Percentiles rank a stretch among this genome's conserved stretches.
phyloP scores from a whole-genome alignment of 371 early-diverging fungal genomes.

The Rhizopus arrhizus region DNA sequence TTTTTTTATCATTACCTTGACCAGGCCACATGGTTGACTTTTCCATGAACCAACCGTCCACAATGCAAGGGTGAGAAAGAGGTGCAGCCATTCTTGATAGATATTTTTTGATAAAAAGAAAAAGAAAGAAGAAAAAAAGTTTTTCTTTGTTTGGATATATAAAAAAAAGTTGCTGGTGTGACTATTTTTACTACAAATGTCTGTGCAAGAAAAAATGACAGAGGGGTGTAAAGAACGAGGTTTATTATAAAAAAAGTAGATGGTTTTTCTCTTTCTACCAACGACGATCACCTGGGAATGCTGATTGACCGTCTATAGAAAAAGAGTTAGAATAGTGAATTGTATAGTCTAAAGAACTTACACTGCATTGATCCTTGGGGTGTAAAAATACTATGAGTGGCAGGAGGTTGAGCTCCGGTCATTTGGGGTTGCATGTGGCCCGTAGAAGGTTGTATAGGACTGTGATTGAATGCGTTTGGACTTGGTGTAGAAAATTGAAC shows the following conservation, averaged over 20 bases:
- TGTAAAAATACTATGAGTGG: constrained; percentile 27
- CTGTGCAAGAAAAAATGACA: no score
- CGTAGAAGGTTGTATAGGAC: constrained; percentile 35
- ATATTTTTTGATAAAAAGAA: neutral
- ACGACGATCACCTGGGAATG: constrained; percentile 29
- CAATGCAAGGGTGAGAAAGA: constrained; percentile 86
- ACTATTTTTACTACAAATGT: constrained; percentile 2
- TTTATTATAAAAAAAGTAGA: constrained; percentile 1
- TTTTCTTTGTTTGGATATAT: constrained; percentile 3
- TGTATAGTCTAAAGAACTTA: constrained; percentile 14
- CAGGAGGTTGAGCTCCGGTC: constrained; percentile 24
- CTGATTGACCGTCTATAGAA: constrained; percentile 28
- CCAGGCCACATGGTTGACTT: constrained; percentile 94
- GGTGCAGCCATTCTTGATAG: constrained; percentile 45
- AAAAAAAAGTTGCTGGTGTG: neutral
- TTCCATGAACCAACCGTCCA: constrained; percentile 96
- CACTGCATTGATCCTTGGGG: constrained; percentile 41
- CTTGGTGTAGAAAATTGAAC: constrained; percentile 50
- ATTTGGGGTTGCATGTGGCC: constrained; percentile 35
- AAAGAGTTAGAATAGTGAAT: constrained; percentile 1
- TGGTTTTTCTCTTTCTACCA: constrained; percentile 17
- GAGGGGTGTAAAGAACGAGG: neutral
- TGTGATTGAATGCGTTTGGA: constrained; percentile 40
- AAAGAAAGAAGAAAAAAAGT: constrained; percentile 16
- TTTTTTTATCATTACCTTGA: constrained; percentile 64